A percentile compares a stretch with the other conserved stretches of the same genome.
These are phyloP conservation scores for Acacia melanoxylon DNA, from an alignment of 306 rosid species.

Conservation along the genomic window DNA sequence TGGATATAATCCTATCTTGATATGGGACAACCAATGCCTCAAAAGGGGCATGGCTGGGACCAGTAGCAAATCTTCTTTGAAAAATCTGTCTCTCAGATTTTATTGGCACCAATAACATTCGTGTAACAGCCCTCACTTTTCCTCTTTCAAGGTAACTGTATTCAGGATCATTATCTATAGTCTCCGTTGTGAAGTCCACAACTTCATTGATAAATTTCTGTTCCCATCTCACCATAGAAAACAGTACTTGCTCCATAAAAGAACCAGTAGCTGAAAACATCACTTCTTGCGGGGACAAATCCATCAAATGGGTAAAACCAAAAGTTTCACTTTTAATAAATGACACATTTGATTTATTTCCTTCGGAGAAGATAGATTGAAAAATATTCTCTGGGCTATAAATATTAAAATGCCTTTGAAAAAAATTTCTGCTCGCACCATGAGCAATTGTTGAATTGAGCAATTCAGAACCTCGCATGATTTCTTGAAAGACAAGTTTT, in stretches of 20 bases:
- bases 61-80: slow-evolving; percentile 58
- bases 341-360: slow-evolving; percentile 31
- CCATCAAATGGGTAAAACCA: slow-evolving; percentile 87
- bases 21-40: slow-evolving; percentile 80
- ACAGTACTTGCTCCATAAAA: slow-evolving; percentile 74
- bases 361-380: slow-evolving; percentile 63
- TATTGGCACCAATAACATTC: slow-evolving; percentile 83
- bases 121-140: slow-evolving; percentile 72
- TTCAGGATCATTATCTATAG: slow-evolving; percentile 56
- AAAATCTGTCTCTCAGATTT: slow-evolving; percentile 56
- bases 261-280: slow-evolving; percentile 75
- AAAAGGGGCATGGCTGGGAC: slow-evolving; percentile 69
- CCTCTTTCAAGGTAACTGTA: slow-evolving; percentile 55
- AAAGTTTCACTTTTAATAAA: slow-evolving; percentile 61
- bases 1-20: slow-evolving; percentile 69
- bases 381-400: slow-evolving; percentile 71
- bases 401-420: slow-evolving; percentile 62
- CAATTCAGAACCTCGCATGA: slow-evolving; percentile 55
- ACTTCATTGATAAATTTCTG: slow-evolving; percentile 58
- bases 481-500: slow-evolving; percentile 69
- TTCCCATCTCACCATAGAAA: slow-evolving; percentile 76
- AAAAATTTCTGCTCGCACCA: slow-evolving; percentile 62
- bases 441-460: slow-evolving; percentile 50
- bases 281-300: slow-evolving; percentile 82
- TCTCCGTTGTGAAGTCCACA: slow-evolving; percentile 54